Evolutionary conservation across 345 rosid genomes (phyloP), one percentile per base, ranked within the genome.

Genomic region (Carallia pectinifolia): DNA sequence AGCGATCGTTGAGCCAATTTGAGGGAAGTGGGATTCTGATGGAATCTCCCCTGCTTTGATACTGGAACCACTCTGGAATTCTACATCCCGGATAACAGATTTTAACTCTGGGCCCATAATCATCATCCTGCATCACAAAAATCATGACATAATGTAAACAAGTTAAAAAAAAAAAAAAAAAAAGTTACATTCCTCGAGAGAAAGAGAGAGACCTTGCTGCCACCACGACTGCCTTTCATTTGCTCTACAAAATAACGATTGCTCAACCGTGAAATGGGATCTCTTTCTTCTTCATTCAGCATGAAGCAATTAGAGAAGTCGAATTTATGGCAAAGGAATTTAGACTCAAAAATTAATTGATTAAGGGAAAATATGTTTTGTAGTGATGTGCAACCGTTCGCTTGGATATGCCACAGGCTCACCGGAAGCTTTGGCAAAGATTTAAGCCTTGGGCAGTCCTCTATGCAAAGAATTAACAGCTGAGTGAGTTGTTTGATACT

Each of bases 401-500:
- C 60, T n/a, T 39, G 2, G 8, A 66, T 15, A 5, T 54, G 18
- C 16, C 6, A 7, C 6, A 66, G 19, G 36, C 58, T 53, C 53
- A 33, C 19, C 30, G 70, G 70, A 66, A 66, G 48, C 40, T 66
- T 61, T 17, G 70, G 61, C 12, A 53, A 17, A 9, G 31, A 33
- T 53, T 8, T 7, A 66, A 66, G 70, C 60, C 61, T 66, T 55
- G 7, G 33, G 59, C 70, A 53, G 19, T 18, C 0, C 5, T 6
- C 15, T 15, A 66, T 12, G 27, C 18, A 9, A 66, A 53, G 31
- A 12, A 18, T 6, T 34, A 4, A 7, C 4, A 66, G 48, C 3
- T 66, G 19, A 31, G 39, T n/a, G n/a, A 69, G 59, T 47, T 18
- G 65, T 58, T 59, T 69, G 59, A 69, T 48, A 16, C 16, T 61